phyloP scores from a whole-genome alignment of 495 filamentous ascomycete species.

The Podospora comata region DNA sequence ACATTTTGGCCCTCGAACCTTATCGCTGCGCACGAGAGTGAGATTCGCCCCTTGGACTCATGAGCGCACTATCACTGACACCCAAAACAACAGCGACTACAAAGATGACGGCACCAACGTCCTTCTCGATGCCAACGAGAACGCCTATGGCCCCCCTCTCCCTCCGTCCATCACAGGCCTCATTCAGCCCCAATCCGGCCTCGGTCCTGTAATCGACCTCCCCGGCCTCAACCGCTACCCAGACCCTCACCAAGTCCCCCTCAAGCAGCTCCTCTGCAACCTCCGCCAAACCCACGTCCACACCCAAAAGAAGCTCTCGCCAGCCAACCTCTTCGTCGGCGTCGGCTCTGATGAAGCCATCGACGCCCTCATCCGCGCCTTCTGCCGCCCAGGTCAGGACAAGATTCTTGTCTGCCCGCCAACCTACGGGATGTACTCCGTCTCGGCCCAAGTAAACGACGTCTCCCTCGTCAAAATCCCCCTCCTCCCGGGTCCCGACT shows the following conservation, averaged over 20 bases:
- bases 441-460: conserved; percentile 92
- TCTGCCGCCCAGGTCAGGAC: conserved; percentile 83
- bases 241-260: conserved; percentile 83
- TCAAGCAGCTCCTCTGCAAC: conserved; percentile 84
- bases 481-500: conserved; percentile 57
- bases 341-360: conserved; percentile 96
- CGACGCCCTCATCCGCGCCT: conserved; percentile 86
- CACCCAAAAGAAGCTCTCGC: conserved; percentile 67
- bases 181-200: conserved; percentile 25
- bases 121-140: conserved; percentile 96
- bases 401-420: conserved; percentile 92
- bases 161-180: conserved; percentile 22
- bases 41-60: conserved; percentile 30
- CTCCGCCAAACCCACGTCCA: conserved; percentile 83
- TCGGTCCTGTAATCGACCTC: conserved; percentile 58
- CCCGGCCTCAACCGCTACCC: conserved; percentile 88
- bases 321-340: conserved; percentile 86
- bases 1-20: conserved; percentile 77
- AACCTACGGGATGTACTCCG: conserved; percentile 97
- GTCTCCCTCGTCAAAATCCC: conserved; percentile 80
- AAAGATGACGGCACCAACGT: conserved; percentile 98
- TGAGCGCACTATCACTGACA: conserved; percentile 30
- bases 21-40: conserved; percentile 85
- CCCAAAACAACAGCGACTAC: conserved; percentile 68
- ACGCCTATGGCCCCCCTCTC: conserved; percentile 80